Evolutionary conservation across 2,329 filamentous ascomycete genomes (phyloP), one percentile per base, ranked within the genome.

Genomic region (Exophiala oligosperma): DNA sequence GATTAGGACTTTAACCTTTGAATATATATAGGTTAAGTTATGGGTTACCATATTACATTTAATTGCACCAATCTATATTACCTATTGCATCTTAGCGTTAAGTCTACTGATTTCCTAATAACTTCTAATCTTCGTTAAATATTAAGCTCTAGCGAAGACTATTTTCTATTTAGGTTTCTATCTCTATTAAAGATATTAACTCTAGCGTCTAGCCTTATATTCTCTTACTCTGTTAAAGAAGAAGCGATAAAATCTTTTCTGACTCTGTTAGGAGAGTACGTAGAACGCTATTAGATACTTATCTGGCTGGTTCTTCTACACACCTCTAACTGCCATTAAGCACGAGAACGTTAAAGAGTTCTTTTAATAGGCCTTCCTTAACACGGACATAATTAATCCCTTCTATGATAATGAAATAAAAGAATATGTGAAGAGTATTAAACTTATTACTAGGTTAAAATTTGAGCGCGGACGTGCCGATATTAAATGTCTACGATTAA

Each of bases 331-430:
- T 17, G 84, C 87, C 35, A 84, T 91, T 54, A 77, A 80, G 46
- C 76, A 81, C 17, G 85, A 89, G n/a, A 89, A 90, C 66, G 72
- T 90, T 52, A 80, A 78, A 63, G 84, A 88, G 61, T 90, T 89
- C 64, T 70, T 88, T 23, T 75, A 81, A 7, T 91, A 88, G 88
- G 86, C 83, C 1, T 84, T 90, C 66, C 83, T 87, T 59, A 84
- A 87, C 61, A 54, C 53, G 23, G 58, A 37, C 29, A 43, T 49
- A 17, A 47, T 46, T 28, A 54, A 60, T 28, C 57, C 59, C 29
- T 74, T 77, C 17, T 71, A 82, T 49, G 75, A 83, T 11, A 78
- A 80, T 24, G 81, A 84, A 70, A 67, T 87, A 47, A 79, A 86
- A 38, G 77, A 77, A 56, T 85, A 86, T 67, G 72, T 81, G n/a